Evolutionary conservation across 805 yeast species (phyloP), one percentile per base, ranked within the genome.

Genomic region (Candida orba): DNA sequence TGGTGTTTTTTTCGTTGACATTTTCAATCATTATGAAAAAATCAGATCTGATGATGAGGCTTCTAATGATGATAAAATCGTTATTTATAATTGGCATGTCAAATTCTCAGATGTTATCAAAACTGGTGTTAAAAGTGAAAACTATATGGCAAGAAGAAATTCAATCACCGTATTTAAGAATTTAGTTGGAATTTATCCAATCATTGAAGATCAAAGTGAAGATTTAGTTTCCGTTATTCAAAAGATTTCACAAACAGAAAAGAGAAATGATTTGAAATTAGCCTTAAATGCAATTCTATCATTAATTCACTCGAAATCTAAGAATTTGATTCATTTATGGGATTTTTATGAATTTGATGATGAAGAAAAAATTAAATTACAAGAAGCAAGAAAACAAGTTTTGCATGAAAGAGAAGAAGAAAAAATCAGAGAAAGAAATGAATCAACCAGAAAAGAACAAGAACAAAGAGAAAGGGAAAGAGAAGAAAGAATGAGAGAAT

Each of bases 71-170:
- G 70, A 66, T 53, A 64, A 73, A 23, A 61, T 58, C 9, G 49
- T 63, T 3, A 51, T 83, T 3, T 81, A 51, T 43, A 47, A 70
- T 8, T 84, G 84, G 75, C 88, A 87, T 55, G 50, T 62, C 3
- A 53, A 57, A 1, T 58, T 85, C 8, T 61, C 78, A 13, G 59
- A 62, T 7, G 56, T 46, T 47, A 10, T 52, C 46, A 20, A 50
- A 47, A 33, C 43, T 47, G 42, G 51, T 56, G 27, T 48, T 40
- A 47, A 63, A 52, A 71, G 75, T 7, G 59, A 65, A 4, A 83
- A 82, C 43, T 90, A 88, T 59, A 83, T 85, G 78, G 79, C 84
- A 2, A 73, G 93, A 41, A 76, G 89, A 43, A 90, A 89, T 62
- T 76, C 87, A 4, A 84, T 89, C 46, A 82, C 85, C 1, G 77